Base-by-base conservation (phyloP, 1,139 yeast genomes). In the Yamadazyma mexicana region DNA sequence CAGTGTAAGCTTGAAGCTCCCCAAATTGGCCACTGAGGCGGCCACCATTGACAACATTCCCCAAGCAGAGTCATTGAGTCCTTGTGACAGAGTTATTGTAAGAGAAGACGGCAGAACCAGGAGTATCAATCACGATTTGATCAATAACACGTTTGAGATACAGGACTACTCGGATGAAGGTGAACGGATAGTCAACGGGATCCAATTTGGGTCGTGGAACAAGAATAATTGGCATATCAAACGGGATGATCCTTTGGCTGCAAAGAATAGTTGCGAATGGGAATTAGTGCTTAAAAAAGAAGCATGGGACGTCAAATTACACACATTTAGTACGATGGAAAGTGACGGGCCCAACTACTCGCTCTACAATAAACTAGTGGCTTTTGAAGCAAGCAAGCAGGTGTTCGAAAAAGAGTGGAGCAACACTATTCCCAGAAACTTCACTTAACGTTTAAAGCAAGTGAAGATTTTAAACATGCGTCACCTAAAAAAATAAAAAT, bases 191-290 rank as follows among this genome's bases (percentile, higher is more conserved):
- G 47, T 59, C n/a, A 56, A 56, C 34, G 69, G 59, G 33, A 57
- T 56, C 42, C 64, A 46, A 40, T 55, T 53, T 42, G 65, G 66
- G 2, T 56, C 61, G 12, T 52, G 57, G 54, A 64, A 66, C 45
- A 58, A 55, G 28, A 67, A 66, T 40, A 39, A 48, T 7, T 66
- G 70, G 66, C 52, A 44, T 34, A 51, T 64, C 35, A 54, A 52
- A 31, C 54, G 54, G 2, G 44, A 51, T 35, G 62, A 63, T 40
- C 72, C 72, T 5, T 43, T 63, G 15, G 56, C 63, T 23, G 71
- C 71, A 2, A 46, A 39, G 32, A 62, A 59, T 40, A 55, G 58
- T 42, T 61, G 66, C 46, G 51, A 46, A 14, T 66, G 69, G 70
- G 60, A 60, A n/a, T 55, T 64, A 43, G 58, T 54, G 15, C 56